Conservation (phyloP, 495 filamentous ascomycete species). For the Tuber indicum region DNA sequence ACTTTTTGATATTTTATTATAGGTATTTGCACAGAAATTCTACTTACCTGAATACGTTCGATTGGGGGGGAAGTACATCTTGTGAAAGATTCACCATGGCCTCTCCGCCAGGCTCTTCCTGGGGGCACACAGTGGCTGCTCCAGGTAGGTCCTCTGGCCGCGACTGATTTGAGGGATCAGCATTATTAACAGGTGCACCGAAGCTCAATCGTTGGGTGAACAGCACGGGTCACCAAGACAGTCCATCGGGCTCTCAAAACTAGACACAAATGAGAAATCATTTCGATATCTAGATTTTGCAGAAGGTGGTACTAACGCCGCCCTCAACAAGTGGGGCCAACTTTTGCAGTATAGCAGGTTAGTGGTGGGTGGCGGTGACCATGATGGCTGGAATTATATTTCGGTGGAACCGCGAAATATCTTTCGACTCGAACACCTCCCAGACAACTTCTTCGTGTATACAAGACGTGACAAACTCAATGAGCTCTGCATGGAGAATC, state of each 20-base stretch:
- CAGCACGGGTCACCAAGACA: neutral
- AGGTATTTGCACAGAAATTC: neutral
- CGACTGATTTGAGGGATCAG: neutral
- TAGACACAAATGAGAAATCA: neutral
- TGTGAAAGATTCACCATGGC: neutral
- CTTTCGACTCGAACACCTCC: neutral
- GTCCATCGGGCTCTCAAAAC: neutral
- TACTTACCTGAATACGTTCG: neutral
- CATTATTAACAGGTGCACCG: neutral
- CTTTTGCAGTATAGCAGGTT: too few species aligned
- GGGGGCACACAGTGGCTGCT: neutral
- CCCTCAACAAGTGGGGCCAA: too few species aligned
- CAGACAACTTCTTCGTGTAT: neutral
- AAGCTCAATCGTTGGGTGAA: neutral
- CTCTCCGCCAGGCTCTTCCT: neutral
- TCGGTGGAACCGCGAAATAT: neutral
- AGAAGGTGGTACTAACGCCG: too few species aligned
- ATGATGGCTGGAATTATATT: too few species aligned
- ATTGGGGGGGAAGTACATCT: neutral
- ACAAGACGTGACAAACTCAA: neutral
- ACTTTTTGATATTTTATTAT: neutral
- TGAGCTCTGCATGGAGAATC: too few species aligned
- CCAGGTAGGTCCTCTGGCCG: neutral
- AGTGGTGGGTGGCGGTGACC: too few species aligned
- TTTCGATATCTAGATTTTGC: neutral